Evolutionary conservation across 2,329 filamentous ascomycete species (phyloP), one percentile per base, ranked within the genome.

Genomic region (Cryphonectria nitschkei): DNA sequence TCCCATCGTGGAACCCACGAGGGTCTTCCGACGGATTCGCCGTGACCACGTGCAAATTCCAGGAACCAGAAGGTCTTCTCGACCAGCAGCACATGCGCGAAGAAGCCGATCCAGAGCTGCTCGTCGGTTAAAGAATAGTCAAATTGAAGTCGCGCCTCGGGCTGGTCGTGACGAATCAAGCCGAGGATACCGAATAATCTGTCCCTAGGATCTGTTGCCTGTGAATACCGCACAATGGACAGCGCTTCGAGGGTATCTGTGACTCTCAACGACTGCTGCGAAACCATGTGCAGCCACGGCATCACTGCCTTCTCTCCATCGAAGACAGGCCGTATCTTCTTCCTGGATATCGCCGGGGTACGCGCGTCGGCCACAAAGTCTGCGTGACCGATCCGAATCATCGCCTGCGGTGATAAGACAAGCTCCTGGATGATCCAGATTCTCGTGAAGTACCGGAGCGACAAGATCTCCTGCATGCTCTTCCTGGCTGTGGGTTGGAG

Each of bases 341-440:
- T 8, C 26, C 5, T 32, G 13, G 16, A 8, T 7, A 29, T 6
- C 14, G 4, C 13, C 5, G 3, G 29, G 2, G 54, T 58, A 26
- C 54, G 29, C 16, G 54, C 26, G 54, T 58, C 54, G 7, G 11
- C 54, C 29, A 58, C 14, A 26, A 58, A 58, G 29, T 58, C 54
- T 32, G 54, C 54, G 14, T 58, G 14, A 2, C 54, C 54, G 26
- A 58, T 58, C 14, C 54, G 26, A 14, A 32, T 34, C 29, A 58
- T 26, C 11, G 54, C 54, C 26, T 58, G 54, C 19, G 54, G 54
- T 8, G 67, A 29, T 6, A 63, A 32, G 4, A 64, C 2, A 1
- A 68, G 58, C 67, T 68, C 67, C n/a, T 68, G 67, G n/a, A 68
- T 50, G n/a, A 64, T 43, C 67, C 67, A 68, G 1, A 68, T 41